phyloP scores from a whole-genome alignment of 176 grass and related monocot species.

The Aegilops speltoides region DNA sequence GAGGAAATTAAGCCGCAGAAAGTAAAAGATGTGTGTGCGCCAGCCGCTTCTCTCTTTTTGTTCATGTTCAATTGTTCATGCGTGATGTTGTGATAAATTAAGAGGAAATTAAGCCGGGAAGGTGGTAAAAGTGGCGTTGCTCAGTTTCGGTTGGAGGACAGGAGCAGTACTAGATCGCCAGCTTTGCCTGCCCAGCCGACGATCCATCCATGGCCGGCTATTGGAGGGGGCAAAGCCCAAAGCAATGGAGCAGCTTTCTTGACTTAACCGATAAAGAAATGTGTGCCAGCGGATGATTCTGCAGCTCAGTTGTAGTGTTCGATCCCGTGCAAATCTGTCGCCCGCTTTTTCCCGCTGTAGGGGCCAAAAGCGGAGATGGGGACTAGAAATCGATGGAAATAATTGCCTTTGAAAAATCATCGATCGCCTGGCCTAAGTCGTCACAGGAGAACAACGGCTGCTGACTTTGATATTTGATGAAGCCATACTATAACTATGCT shows the following conservation, averaged over 20 bases:
- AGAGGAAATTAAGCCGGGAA: too few species aligned
- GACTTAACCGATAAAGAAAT: constrained; percentile 41
- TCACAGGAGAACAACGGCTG: constrained; percentile 38
- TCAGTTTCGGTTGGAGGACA: neutral
- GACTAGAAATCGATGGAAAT: constrained; percentile 11
- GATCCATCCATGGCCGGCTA: neutral
- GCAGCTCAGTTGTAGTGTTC: constrained; percentile 26
- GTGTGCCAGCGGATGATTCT: neutral
- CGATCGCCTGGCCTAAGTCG: neutral
- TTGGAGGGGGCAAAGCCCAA: constrained; percentile 6
- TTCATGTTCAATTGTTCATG: too few species aligned
- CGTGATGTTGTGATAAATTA: too few species aligned
- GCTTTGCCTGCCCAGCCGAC: neutral
- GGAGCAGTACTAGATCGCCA: neutral
- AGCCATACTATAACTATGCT: neutral
- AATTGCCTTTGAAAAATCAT: constrained; percentile 25
- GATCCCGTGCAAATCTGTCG: constrained; percentile 16
- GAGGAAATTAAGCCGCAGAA: neutral
- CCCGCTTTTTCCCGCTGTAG: neutral
- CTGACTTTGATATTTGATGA: constrained; percentile 32
- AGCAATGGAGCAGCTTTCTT: constrained; percentile 15
- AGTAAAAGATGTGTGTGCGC: neutral
- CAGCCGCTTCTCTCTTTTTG: neutral
- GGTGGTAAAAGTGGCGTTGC: neutral
- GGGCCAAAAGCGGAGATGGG: constrained; percentile 15